Conservation (phyloP, 768 basidiomycete species). For the Panaeolus cyanescens region DNA sequence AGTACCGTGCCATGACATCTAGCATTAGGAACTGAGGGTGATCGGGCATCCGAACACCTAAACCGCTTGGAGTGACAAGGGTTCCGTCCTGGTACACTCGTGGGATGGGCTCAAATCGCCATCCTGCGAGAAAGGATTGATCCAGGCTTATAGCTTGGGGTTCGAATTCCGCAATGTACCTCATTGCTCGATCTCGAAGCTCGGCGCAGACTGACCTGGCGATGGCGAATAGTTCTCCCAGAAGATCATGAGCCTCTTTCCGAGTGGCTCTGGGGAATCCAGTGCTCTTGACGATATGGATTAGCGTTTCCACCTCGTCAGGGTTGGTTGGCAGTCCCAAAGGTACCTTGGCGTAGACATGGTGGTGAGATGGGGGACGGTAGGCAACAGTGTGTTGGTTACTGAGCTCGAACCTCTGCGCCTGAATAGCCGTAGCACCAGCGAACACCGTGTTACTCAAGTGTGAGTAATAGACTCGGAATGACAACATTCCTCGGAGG, state of each 20-base stretch:
- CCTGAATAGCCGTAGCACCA: not conserved
- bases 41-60: not conserved
- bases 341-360: not conserved
- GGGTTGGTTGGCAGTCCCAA: not conserved
- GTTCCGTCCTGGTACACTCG: not conserved
- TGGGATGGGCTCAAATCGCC: not conserved
- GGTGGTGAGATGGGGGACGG: not conserved
- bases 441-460: not conserved
- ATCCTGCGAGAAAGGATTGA: not conserved
- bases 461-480: not conserved
- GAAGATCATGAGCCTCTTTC: not conserved
- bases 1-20: not conserved
- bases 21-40: not conserved
- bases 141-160: not conserved
- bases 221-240: not conserved
- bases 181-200: not conserved
- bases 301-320: not conserved
- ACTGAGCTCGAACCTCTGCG: not conserved
- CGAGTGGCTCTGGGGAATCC: not conserved
- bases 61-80: not conserved
- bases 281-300: not conserved
- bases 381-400: not conserved
- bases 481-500: not conserved
- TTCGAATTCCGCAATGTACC: not conserved
- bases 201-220: not conserved